A percentile compares a stretch with the other conserved stretches of the same genome.
phyloP scores from a whole-genome alignment of 208 protist species.

The Leishmania martiniquensis region DNA sequence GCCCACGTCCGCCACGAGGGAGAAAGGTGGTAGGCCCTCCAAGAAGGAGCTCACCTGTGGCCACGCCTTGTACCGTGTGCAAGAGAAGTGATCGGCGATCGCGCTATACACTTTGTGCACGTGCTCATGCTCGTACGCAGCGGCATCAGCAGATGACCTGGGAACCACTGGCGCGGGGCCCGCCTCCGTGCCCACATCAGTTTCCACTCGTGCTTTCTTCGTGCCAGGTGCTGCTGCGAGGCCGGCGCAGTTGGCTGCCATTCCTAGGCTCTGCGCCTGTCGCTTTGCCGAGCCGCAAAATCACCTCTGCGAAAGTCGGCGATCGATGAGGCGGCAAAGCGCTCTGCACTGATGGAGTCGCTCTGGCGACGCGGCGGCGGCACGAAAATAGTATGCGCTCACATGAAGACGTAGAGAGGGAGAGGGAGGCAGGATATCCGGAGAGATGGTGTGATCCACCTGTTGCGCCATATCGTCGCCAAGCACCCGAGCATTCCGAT shows the following conservation, averaged over 20 bases:
- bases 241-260: not conserved
- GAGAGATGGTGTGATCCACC: not conserved
- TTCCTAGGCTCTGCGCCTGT: not conserved
- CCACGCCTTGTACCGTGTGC: conserved; percentile 91
- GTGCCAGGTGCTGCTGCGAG: not conserved
- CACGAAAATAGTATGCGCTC: not conserved
- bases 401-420: not conserved
- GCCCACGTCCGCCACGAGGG: conserved; percentile 80
- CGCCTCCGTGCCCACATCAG: not conserved
- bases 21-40: conserved; percentile 55
- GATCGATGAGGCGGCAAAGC: not conserved
- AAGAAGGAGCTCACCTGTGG: conserved; percentile 77
- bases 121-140: conserved; percentile 62
- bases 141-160: conserved; percentile 8
- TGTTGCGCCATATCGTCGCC: not conserved
- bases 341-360: not conserved
- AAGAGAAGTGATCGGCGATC: conserved; percentile 86
- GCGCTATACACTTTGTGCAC: conserved; percentile 86
- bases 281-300: not conserved
- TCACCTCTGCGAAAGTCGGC: not conserved
- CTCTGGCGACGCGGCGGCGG: not conserved
- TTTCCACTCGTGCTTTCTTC: conserved; percentile 4
- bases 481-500: not conserved
- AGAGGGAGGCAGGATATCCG: not conserved
- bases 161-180: not conserved